These are phyloP conservation scores for Trichoderma cornu-damae DNA, from an alignment of 2,329 filamentous ascomycete genomes.

Conservation along the genomic window DNA sequence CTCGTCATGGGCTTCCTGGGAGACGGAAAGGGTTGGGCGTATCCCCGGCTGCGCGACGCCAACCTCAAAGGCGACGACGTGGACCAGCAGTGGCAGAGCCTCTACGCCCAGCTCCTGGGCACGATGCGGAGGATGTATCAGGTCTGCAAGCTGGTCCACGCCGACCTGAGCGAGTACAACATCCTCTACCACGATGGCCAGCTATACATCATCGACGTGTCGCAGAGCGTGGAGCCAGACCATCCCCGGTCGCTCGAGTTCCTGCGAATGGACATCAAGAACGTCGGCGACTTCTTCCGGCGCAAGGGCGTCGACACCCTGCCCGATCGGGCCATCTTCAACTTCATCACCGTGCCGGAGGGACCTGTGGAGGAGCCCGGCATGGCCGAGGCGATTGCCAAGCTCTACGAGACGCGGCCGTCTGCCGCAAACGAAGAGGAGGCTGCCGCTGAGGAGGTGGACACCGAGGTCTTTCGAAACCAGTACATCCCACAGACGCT, in stretches of 20 bases:
- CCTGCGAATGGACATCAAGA: conserved; percentile 97
- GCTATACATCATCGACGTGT: conserved; percentile 95
- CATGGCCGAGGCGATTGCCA: conserved; percentile 59
- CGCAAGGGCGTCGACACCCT: conserved; percentile 78
- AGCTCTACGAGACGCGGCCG: conserved; percentile 56
- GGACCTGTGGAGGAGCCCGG: conserved; percentile 57
- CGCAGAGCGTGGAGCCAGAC: conserved; percentile 94
- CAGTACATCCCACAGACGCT: conserved; percentile 96
- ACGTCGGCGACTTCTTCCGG: conserved; percentile 87
- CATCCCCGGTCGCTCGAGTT: conserved; percentile 92
- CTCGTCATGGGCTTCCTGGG: conserved; percentile 93
- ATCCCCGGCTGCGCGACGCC: conserved; percentile 85
- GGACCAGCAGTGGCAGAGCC: conserved; percentile 65
- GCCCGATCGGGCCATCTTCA: conserved; percentile 72
- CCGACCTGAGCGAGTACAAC: conserved; percentile 97
- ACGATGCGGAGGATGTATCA: conserved; percentile 95
- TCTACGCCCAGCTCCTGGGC: conserved; percentile 79
- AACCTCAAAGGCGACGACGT: conserved; percentile 62
- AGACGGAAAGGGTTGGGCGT: conserved; percentile 78
- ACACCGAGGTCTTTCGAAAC: conserved; percentile 89
- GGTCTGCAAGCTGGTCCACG: conserved; percentile 84
- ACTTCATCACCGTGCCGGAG: conserved; percentile 66
- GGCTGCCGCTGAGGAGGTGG: conserved; percentile 61
- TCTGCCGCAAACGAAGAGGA: conserved; percentile 47
- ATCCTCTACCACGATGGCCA: conserved; percentile 78